Evolutionary conservation across 352 stramenopile species (phyloP), one percentile per base, ranked within the genome.

Genomic region (Phytophthora cryptogea): DNA sequence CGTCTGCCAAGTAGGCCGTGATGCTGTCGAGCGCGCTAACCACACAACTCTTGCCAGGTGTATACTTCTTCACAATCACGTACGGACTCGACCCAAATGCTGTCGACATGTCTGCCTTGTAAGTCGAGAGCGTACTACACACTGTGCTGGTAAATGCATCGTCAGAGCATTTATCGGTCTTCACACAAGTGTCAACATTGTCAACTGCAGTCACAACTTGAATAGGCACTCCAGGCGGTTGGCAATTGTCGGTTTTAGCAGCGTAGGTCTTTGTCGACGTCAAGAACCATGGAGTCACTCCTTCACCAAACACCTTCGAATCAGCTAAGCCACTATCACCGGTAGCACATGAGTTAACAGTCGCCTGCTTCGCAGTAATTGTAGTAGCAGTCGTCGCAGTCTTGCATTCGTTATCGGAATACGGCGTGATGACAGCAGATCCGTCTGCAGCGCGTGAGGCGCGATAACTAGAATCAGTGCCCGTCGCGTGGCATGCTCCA

Each of bases 11-110:
- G 8, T 52, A 52, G 9, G 23, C 13, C 43, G 27, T 39, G 14
- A 41, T 37, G 5, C 43, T 8, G n/a, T 14, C 4, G 8, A 41
- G 33, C 14, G 33, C 33, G 11, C 33, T 39, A n/a, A n/a, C 33
- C 3, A n/a, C 47, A 26, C 32, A 33, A 6, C 16, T 17, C 32
- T 8, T 17, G 35, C 47, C 35, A 33, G 47, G 5, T 0, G 35
- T 28, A 28, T 55, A 46, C 11, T 10, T 20, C 13, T 55, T 26
- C 23, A 55, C 23, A 14, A 46, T 37, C 36, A 55, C 48, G 36
- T 37, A 55, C 3, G 48, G 33, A 5, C 39, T 55, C 4, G 48
- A 4, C 7, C 48, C 48, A 17, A 55, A 55, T 14, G 13, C 2
- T 6, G 8, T 20, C 2, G 35, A 9, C 35, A 17, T 17, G 13